These are phyloP conservation scores for Dillenia suffruticosa DNA, from an alignment of 164 flowering plant genomes.

Conservation along the genomic window DNA sequence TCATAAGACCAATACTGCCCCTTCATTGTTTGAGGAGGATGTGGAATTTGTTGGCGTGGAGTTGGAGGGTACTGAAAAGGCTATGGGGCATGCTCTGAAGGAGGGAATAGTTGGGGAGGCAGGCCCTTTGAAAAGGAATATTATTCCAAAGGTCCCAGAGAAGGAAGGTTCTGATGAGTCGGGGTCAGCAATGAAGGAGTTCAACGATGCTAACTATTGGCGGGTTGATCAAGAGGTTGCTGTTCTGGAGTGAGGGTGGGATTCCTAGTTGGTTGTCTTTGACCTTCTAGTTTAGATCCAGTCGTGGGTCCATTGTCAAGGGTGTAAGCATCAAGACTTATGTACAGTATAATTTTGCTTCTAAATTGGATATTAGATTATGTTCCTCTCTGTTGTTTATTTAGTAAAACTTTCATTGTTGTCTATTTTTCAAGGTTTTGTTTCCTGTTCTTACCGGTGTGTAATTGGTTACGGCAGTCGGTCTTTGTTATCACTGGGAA, in stretches of 20 bases:
- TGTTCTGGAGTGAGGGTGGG: constrained; percentile 47
- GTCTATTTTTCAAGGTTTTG: no score
- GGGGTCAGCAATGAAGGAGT: constrained; percentile 54
- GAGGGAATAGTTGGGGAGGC: constrained; percentile 97
- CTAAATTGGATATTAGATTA: not conserved
- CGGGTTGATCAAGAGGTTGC: constrained; percentile 79
- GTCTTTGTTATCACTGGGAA: no score
- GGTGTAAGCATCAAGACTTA: not conserved
- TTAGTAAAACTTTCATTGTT: no score
- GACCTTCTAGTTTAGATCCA: no score
- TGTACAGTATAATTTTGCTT: constrained; percentile 13
- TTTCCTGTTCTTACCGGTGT: no score
- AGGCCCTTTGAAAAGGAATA: constrained; percentile 62
- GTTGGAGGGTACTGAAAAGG: constrained; percentile 80
- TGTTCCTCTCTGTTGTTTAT: no score
- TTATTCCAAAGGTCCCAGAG: constrained; percentile 30
- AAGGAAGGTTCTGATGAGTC: constrained; percentile 44
- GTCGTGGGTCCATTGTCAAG: no score
- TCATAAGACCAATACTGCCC: constrained; percentile 31
- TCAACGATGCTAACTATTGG: constrained; percentile 90
- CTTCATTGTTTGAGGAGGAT: constrained; percentile 81
- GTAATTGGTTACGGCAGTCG: no score
- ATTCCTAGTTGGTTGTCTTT: no score
- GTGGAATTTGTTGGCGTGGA: constrained; percentile 94
- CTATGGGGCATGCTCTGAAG: constrained; percentile 87